Base-by-base conservation (phyloP, 2,329 filamentous ascomycete species). In the Talaromyces pinophilus region DNA sequence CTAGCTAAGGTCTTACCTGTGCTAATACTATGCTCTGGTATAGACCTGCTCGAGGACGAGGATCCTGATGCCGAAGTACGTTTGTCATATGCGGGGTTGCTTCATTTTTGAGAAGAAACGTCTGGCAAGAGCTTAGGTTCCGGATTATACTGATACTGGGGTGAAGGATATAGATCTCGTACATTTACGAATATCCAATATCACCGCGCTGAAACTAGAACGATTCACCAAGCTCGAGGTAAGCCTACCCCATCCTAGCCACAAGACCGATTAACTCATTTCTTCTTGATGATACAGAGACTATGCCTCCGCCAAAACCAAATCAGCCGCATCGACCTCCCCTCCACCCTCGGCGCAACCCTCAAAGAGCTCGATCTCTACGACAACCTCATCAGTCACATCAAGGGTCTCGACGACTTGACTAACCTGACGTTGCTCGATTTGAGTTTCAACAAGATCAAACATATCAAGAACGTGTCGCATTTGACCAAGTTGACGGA, bases 381-480 rank as follows among this genome's bases (percentile, higher is more conserved):
- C 82, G 95, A 99, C 81, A 99, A 99, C 79, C 85, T 96, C 19
- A 93, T 99, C 72, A 87, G 88, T 11, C 93, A 96, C 78, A 88
- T 97, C 78, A 89, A 89, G 70, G 92, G 92, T 35, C 85, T 99
- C 55, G 93, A 97, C 63, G 83, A 87, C 55, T 87, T 97, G 66
- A 87, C 85, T 13, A 85, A 91, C 68, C 86, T 99, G 63, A 92
- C 86, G 5, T 90, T 83, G 65, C 87, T 99, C 64, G 95, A 99
- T 77, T 84, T 99, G 62, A 96, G 92, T 78, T 99, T 97, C 86
- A 99, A 99, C 84, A 98, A 98, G 83, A 94, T 99, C 82, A 97
- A 97, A 78, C 93, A 97, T 80, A 96, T 99, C 82, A 97, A 96
- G 80, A 88, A 94, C 73, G 82, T 98, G 70, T 85, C 86, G 67